Percentiles rank a stretch among this genome's conserved stretches.
Conservation (phyloP, 2,329 filamentous ascomycete species). For the Bipolaris gigantea region DNA sequence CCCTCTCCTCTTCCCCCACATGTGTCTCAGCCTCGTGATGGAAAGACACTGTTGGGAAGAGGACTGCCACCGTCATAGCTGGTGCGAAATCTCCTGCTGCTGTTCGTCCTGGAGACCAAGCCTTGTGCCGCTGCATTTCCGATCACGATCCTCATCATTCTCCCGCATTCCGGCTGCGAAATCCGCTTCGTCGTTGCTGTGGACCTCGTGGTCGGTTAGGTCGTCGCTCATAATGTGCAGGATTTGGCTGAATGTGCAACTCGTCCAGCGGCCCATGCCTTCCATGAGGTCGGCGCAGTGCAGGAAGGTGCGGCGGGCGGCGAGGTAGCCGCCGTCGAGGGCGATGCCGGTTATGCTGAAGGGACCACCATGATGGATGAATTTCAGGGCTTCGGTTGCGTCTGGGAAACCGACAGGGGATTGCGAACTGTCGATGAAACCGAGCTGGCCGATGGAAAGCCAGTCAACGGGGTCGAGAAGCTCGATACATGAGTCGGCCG, state of each 20-base stretch:
- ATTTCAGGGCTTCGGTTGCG: constrained; percentile 43
- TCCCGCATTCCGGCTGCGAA: neutral
- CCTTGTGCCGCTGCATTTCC: neutral
- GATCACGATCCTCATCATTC: neutral
- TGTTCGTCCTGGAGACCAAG: neutral
- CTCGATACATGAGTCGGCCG: constrained; percentile 46
- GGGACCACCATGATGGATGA: constrained; percentile 54
- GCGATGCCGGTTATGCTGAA: constrained; percentile 54
- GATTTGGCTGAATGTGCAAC: constrained; percentile 55
- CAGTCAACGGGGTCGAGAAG: constrained; percentile 56
- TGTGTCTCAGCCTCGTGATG: constrained; percentile 26
- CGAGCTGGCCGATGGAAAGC: constrained; percentile 51
- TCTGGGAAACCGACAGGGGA: constrained; percentile 26
- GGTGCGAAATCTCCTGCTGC: neutral
- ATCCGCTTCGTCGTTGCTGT: constrained; percentile 10
- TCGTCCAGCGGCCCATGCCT: constrained; percentile 56
- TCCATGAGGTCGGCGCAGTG: constrained; percentile 58
- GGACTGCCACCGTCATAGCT: constrained; percentile 32
- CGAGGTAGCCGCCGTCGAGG: constrained; percentile 54
- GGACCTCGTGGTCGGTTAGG: constrained; percentile 42
- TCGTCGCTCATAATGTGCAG: constrained; percentile 60
- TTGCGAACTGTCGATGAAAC: constrained; percentile 45
- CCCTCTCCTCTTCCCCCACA: constrained; percentile 33
- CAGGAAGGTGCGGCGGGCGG: constrained; percentile 54
- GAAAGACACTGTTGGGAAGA: constrained; percentile 24